Evolutionary conservation across 805 yeast species (phyloP).

Genomic region (Debaryomyces maramus): DNA sequence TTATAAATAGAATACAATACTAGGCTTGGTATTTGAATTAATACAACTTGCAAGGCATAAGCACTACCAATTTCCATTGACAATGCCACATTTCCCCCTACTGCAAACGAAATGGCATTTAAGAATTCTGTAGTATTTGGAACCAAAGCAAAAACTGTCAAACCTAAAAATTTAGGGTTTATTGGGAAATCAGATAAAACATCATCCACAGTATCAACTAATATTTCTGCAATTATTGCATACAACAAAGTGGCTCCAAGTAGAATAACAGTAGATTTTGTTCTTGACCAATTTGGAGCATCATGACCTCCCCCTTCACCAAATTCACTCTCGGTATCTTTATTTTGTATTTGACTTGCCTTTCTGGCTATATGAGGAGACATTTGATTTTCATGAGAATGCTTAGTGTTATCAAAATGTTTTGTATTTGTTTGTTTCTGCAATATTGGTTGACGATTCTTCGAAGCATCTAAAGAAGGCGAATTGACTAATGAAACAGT

Average conservation of each 20-base stretch:
- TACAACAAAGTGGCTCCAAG: conserved; percentile 82
- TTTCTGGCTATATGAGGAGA: conserved; percentile 1
- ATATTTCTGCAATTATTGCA: conserved; percentile 90
- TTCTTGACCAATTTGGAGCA: conserved; percentile 95
- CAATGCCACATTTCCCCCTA: conserved; percentile 91
- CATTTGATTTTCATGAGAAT: conserved; percentile 1
- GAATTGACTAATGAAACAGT: neutral
- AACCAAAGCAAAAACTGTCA: conserved; percentile 92
- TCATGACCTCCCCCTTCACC: conserved; percentile 70
- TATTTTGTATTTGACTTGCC: conserved; percentile 12
- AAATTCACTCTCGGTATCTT: conserved; percentile 26
- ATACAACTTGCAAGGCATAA: conserved; percentile 91
- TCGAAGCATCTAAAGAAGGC: neutral
- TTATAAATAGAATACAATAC: conserved; percentile 67
- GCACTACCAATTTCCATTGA: conserved; percentile 99
- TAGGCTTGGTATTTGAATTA: conserved; percentile 88
- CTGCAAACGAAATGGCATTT: conserved; percentile 95
- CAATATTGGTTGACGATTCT: neutral
- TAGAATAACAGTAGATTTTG: conserved; percentile 78
- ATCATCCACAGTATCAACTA: conserved; percentile 89
- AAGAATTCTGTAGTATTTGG: conserved; percentile 97
- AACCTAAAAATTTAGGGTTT: conserved; percentile 86
- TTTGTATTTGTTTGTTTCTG: too few species aligned
- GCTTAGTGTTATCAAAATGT: neutral
- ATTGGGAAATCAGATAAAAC: conserved; percentile 79